phyloP scores from a whole-genome alignment of 148 eudicot genomes.

The Rhododendron vialii region DNA sequence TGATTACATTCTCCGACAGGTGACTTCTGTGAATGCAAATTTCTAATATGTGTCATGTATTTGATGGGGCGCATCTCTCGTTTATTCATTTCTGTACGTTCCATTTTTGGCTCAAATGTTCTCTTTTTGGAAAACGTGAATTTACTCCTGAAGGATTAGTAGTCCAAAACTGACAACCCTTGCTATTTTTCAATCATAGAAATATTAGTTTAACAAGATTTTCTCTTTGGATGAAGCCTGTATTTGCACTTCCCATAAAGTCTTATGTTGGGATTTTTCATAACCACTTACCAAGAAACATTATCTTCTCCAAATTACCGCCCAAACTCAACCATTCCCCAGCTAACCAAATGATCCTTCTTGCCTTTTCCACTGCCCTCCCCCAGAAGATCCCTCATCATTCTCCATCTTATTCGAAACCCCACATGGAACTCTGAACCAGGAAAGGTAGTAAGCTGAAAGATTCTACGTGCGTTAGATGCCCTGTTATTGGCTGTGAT shows the following conservation, averaged over 20 bases:
- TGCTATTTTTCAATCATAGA: not conserved
- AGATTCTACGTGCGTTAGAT: not conserved
- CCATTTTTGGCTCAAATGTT: not conserved
- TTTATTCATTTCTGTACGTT: not conserved
- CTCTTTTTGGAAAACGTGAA: not conserved
- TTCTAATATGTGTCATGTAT: not conserved
- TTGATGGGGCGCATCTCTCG: not conserved
- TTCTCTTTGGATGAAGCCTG: not conserved
- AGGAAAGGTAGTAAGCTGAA: not conserved
- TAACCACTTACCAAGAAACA: not conserved
- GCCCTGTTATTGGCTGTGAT: not conserved
- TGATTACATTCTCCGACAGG: slow-evolving; percentile 93
- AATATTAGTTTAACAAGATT: not conserved
- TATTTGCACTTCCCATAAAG: not conserved
- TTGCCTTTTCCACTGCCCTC: not conserved
- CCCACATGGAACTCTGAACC: not conserved
- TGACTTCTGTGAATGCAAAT: slow-evolving; percentile 11
- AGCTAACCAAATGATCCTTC: not conserved
- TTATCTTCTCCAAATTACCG: not conserved
- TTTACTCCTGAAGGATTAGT: not conserved
- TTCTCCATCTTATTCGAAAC: not conserved
- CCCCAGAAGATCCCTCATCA: not conserved
- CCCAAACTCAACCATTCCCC: not conserved
- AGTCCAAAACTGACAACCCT: not conserved
- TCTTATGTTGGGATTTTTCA: not conserved